These are phyloP conservation scores for thale cress (Arabidopsis thaliana) DNA, from an alignment of 345 rosid genomes.

Conservation along the genomic window TAIR10.1 NC_003070.9:29577001-29577500, in stretches of 20 bases:
- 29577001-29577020: conserved; percentile 99
- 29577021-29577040: conserved; percentile 97
- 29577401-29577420: conserved; percentile 36
- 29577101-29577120: conserved; percentile 95
- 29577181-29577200: background rate
- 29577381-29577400: conserved; percentile 79
- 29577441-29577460: conserved; percentile 31
- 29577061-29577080: conserved; percentile 95
- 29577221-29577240: background rate
- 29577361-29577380: conserved; percentile 78
- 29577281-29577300: conserved; percentile 88
- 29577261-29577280: conserved; percentile 21
- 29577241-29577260: background rate
- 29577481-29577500: conserved; percentile 33
- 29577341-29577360: conserved; percentile 96
- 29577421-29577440: conserved; percentile 7
- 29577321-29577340: conserved; percentile 90
- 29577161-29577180: background rate
- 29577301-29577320: conserved; percentile 91
- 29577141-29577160: background rate
- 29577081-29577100: conserved; percentile 99
- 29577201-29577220: background rate
- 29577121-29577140: conserved; percentile 22
- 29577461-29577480: conserved; percentile 35
- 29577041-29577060: conserved; percentile 85